A percentile compares a stretch with the other conserved stretches of the same genome.
Conservation (phyloP, 495 filamentous ascomycete genomes). For the Chaetomidium leptoderma region DNA sequence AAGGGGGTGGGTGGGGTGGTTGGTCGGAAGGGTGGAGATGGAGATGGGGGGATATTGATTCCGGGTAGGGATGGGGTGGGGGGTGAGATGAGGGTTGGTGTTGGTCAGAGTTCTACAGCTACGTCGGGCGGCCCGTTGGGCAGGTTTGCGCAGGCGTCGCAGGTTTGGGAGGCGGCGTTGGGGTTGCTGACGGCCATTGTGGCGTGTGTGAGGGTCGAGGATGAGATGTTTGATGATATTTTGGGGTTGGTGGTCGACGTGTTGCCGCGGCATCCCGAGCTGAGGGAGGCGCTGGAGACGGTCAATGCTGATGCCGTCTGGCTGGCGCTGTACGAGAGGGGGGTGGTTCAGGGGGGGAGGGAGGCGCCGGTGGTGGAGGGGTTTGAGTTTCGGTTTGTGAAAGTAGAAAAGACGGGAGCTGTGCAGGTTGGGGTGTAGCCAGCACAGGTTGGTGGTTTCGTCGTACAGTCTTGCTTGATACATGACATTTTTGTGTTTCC, state of each 20-base stretch:
- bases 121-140: slow-evolving; percentile 36
- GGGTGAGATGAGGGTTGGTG: slow-evolving; percentile 24
- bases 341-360: slow-evolving; percentile 32
- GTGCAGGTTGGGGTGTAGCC: background rate
- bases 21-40: slow-evolving; percentile 11
- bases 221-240: slow-evolving; percentile 65
- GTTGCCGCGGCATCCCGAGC: slow-evolving; percentile 43
- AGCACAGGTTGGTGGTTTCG: background rate
- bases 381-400: slow-evolving; percentile 38
- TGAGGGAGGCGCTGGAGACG: slow-evolving; percentile 51
- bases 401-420: slow-evolving; percentile 4
- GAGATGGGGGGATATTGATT: slow-evolving; percentile 29
- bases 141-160: slow-evolving; percentile 48
- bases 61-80: slow-evolving; percentile 22
- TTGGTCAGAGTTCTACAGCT: slow-evolving; percentile 9
- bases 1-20: slow-evolving; percentile 21
- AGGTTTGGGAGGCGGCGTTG: slow-evolving; percentile 57
- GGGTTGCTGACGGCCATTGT: slow-evolving; percentile 51
- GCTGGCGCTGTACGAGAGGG: slow-evolving; percentile 51
- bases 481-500: background rate
- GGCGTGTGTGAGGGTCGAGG: slow-evolving; percentile 53
- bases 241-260: slow-evolving; percentile 54
- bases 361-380: slow-evolving; percentile 41
- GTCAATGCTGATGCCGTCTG: slow-evolving; percentile 71
- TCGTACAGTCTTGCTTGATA: background rate